phyloP scores from a whole-genome alignment of 73 alveolate genomes.

The Paramecium octaurelia region DNA sequence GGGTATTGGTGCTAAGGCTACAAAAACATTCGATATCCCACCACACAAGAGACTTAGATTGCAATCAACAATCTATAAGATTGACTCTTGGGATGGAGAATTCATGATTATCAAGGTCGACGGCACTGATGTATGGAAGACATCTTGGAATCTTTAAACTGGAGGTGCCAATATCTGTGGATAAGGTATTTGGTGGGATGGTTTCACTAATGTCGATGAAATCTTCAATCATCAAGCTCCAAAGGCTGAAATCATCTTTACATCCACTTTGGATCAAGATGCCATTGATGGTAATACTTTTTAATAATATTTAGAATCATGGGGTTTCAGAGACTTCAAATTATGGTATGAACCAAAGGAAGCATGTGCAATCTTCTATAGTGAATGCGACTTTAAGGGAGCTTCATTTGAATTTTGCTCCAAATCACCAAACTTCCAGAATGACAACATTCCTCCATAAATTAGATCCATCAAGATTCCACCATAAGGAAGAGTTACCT shows the following conservation, averaged over 20 bases:
- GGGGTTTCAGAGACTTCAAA: conserved; percentile 54
- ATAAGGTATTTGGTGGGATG: not conserved
- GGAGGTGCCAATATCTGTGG: conserved; percentile 51
- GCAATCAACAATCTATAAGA: not conserved
- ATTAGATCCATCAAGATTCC: conserved; percentile 20
- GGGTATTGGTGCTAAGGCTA: not conserved
- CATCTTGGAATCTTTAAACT: conserved; percentile 26
- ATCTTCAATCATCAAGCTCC: not conserved
- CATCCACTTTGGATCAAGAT: conserved; percentile 38
- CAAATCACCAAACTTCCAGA: conserved; percentile 33
- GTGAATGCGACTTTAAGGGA: not conserved
- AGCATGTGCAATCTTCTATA: conserved; percentile 17
- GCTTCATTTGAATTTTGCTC: conserved; percentile 29
- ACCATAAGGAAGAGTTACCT: conserved; percentile 39
- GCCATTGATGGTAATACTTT: conserved; percentile 18
- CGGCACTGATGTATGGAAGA: conserved; percentile 29
- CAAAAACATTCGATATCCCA: not conserved
- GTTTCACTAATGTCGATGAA: not conserved
- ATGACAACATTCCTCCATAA: not conserved
- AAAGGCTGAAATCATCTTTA: not conserved
- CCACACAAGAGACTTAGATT: conserved; percentile 45
- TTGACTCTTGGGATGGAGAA: conserved; percentile 49
- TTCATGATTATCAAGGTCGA: not conserved
- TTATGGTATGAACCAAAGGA: conserved; percentile 48
- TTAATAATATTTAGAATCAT: not conserved